Evolutionary conservation across 495 filamentous ascomycete genomes (phyloP).

Genomic region (Trichoderma orchidacearum): DNA sequence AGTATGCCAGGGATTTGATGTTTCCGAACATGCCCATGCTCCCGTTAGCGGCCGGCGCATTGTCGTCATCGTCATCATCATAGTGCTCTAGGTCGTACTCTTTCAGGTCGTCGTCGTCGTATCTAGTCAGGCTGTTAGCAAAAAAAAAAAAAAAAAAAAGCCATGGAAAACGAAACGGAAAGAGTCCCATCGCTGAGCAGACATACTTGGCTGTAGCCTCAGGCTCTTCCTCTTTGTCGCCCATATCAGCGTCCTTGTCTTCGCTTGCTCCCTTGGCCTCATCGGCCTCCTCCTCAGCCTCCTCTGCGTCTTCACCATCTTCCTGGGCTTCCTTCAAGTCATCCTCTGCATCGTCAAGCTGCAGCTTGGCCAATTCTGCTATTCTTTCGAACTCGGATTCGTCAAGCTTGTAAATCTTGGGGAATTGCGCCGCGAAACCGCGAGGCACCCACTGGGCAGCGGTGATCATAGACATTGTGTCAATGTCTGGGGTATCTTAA

Average conservation of each 20-base stretch:
- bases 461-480: constrained; percentile 63
- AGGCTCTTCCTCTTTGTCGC: background rate
- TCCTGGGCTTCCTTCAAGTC: constrained; percentile 60
- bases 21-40: constrained; percentile 90
- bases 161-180: constrained; percentile 6
- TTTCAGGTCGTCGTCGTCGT: constrained; percentile 75
- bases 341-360: constrained; percentile 84
- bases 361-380: constrained; percentile 71
- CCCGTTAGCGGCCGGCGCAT: constrained; percentile 39
- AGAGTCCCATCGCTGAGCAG: background rate
- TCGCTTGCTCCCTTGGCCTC: constrained; percentile 13
- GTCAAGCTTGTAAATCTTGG: constrained; percentile 78
- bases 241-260: constrained; percentile 5
- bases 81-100: constrained; percentile 96
- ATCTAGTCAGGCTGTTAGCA: background rate
- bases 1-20: constrained; percentile 81
- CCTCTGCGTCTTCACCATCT: constrained; percentile 14
- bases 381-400: constrained; percentile 90
- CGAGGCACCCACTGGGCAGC: constrained; percentile 87
- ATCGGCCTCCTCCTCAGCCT: constrained; percentile 8
- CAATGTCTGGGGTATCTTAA: background rate
- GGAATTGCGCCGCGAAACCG: constrained; percentile 84
- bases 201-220: constrained; percentile 21
- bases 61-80: constrained; percentile 62
- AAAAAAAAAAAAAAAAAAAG: background rate